phyloP scores from a whole-genome alignment of 768 basidiomycete species.

The Piloderma croceum region DNA sequence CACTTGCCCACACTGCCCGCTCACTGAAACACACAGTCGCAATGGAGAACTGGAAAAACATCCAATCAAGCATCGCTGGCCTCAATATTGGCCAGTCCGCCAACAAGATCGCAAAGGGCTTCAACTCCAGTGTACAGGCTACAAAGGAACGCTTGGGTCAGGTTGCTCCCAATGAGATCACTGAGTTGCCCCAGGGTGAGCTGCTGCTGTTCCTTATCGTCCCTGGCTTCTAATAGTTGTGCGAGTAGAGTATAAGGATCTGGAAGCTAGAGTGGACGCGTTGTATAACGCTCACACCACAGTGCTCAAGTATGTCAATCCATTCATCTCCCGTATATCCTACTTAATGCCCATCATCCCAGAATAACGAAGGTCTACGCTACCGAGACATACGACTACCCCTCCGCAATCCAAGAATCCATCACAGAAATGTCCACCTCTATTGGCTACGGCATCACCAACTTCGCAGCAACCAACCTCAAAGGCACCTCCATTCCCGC shows the following conservation, averaged over 20 bases:
- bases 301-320: constrained; percentile 62
- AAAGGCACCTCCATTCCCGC: constrained; percentile 84
- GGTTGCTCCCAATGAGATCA: constrained; percentile 87
- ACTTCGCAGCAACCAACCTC: constrained; percentile 82
- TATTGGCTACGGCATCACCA: constrained; percentile 70
- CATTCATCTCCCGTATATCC: background rate
- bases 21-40: background rate
- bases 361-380: constrained; percentile 90
- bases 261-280: constrained; percentile 92
- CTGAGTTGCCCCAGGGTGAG: constrained; percentile 86
- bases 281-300: constrained; percentile 71
- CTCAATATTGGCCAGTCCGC: constrained; percentile 75
- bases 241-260: constrained; percentile 86
- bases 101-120: constrained; percentile 70
- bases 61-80: constrained; percentile 54
- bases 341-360: constrained; percentile 5
- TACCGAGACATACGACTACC: constrained; percentile 84
- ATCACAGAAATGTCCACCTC: constrained; percentile 64
- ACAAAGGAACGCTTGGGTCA: constrained; percentile 86
- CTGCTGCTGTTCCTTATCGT: background rate
- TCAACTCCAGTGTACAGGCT: constrained; percentile 79
- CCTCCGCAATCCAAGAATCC: constrained; percentile 82
- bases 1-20: background rate
- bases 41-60: constrained; percentile 60
- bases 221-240: background rate